Evolutionary conservation across 2,329 filamentous ascomycete species (phyloP), one percentile per base, ranked within the genome.

Genomic region (Verticillium dahliae): DNA sequence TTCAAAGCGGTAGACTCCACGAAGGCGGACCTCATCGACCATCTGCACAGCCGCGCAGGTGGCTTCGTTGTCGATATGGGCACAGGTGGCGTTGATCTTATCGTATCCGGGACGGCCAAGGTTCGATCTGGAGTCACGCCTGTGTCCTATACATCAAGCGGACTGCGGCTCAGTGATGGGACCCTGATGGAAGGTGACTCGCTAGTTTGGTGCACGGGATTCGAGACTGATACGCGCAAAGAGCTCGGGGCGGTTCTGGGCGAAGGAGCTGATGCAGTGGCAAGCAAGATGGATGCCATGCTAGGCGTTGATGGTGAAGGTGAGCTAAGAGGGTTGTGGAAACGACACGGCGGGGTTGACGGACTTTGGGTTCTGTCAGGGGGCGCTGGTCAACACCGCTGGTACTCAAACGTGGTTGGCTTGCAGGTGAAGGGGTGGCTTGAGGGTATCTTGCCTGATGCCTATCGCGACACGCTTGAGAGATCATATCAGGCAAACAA

Each of bases 281-380:
- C 72, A 0, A 62, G 56, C 0, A 63, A 65, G 37, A 37, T 78
- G 6, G 77, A 80, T 45, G 68, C 69, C 1, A 76, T 76, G 0
- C 78, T 75, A 74, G 76, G 76, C 0, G 62, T 78, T 1, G 76
- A 79, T 62, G 64, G 54, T 2, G 78, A 81, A 64, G 77, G 77
- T 6, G 77, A 79, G 67, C 62, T 78, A 22, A 71, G 75, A 1
- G 76, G 77, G 0, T 61, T 78, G 65, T 77, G 74, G 71, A 76
- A 76, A 66, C 71, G 74, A 4, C 72, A 74, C 5, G 37, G 61
- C 3, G 62, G 61, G 5, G 34, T 73, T 11, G 69, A 74, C 6
- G 76, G 75, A 18, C 71, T 73, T 58, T 77, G 73, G 72, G 62
- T 70, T 3, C 69, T 71, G 62, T 72, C 74, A 1, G 75, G 75